Conservation (phyloP, 1,284 basidiomycete species). For the Amylostereum areolatum region DNA sequence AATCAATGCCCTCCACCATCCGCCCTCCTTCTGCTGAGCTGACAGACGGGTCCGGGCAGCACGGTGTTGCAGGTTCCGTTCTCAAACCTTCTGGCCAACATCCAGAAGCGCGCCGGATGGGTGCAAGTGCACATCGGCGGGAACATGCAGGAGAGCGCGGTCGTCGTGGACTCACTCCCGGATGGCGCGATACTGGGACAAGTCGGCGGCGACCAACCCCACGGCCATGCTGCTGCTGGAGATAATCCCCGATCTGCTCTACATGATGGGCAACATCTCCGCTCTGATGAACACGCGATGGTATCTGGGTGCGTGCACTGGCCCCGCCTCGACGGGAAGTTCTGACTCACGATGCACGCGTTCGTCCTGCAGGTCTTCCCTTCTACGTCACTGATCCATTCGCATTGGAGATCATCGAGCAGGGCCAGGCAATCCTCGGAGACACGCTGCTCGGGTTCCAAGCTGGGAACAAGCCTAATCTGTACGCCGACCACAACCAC, state of each 20-base stretch:
- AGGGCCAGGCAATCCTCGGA: slow-evolving; percentile 37
- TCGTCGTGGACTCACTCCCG: slow-evolving; percentile 19
- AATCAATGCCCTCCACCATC: too few species aligned
- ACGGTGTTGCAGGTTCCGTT: slow-evolving; percentile 46
- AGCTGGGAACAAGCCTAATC: slow-evolving; percentile 52
- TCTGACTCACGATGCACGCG: not conserved
- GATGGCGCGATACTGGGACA: slow-evolving; percentile 13
- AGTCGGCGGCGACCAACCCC: slow-evolving; percentile 12
- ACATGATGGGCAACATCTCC: slow-evolving; percentile 54
- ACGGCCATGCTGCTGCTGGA: slow-evolving; percentile 53
- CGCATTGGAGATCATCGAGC: slow-evolving; percentile 38
- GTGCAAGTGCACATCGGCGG: slow-evolving; percentile 67
- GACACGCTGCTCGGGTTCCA: slow-evolving; percentile 38
- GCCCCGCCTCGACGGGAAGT: slow-evolving; percentile 37
- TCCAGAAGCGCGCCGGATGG: slow-evolving; percentile 53
- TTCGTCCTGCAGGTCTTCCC: slow-evolving; percentile 27
- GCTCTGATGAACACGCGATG: slow-evolving; percentile 47
- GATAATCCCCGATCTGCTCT: slow-evolving; percentile 51
- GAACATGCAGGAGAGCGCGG: slow-evolving; percentile 66
- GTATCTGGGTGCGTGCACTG: slow-evolving; percentile 15
- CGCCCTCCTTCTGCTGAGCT: too few species aligned
- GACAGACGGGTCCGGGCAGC: slow-evolving; percentile 2
- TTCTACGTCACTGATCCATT: slow-evolving; percentile 43
- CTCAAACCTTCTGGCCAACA: slow-evolving; percentile 68
- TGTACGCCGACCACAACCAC: slow-evolving; percentile 29